Base-by-base conservation (phyloP, 768 basidiomycete genomes). In the Rubroboletus pulcherrimus region DNA sequence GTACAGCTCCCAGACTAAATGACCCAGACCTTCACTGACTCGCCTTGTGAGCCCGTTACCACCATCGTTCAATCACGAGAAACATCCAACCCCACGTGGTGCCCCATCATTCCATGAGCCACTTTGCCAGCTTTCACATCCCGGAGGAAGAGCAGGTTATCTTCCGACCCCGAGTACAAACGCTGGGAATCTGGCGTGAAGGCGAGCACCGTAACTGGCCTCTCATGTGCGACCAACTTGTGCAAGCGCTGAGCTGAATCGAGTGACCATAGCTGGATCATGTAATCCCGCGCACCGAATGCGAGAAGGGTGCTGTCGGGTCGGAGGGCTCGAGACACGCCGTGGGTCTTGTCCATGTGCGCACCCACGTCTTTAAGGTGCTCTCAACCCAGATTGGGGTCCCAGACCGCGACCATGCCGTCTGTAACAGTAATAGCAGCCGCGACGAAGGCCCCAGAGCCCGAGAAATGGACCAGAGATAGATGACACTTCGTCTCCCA, bases 11-110 rank as follows among this genome's bases (percentile, higher is more conserved):
- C 63, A 4, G 63, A 49, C 11, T 5, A 31, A 7, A 37, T 21
- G 29, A 59, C 55, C 65, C 65, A 66, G 15, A 66, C 29, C 21
- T 63, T 64, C 35, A 66, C 51, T 1, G 60, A 51, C 26, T 58
- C 53, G 44, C 66, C 65, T 10, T 53, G 5, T 8, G 62, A 66
- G n/a, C 58, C 58, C 4, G 66, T 56, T 15, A 52, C 49, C 7
- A 67, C 19, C 49, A 57, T 52, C 34, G 7, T 44, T 2, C 66
- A 60, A 47, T 65, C 56, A 17, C 19, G 35, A 21, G 66, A 67
- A 35, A 65, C 51, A 12, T 53, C 42, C 40, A 67, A 29, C 24
- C 45, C 38, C 11, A 43, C 55, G 5, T 34, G 56, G 49, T 68
- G 65, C 4, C 63, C 61, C 48, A 56, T 58, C 51, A 67, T 58